Percentiles rank a stretch among this genome's conserved stretches.
Conservation (phyloP, 73 alveolate species). For the Diophrys sp. region DNA sequence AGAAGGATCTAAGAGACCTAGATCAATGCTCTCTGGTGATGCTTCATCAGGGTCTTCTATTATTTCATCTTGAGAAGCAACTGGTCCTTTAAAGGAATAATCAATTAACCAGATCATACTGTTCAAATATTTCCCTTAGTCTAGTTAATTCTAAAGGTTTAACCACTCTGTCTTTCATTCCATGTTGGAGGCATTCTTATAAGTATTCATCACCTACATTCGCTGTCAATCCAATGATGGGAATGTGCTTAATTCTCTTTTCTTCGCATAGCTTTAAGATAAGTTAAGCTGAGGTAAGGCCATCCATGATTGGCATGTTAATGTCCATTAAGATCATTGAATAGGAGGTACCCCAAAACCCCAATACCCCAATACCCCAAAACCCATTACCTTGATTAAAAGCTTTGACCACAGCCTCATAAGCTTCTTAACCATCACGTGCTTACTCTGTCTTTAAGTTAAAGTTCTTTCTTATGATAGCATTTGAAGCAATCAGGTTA, state of each 20-base stretch:
- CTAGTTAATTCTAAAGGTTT: too few species aligned
- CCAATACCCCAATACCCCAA: too few species aligned
- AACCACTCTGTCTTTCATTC: not conserved
- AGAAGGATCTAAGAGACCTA: too few species aligned
- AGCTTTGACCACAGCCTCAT: not conserved
- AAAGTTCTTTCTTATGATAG: not conserved
- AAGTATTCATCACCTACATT: too few species aligned
- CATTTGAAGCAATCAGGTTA: not conserved
- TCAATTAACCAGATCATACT: too few species aligned
- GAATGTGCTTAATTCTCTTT: not conserved
- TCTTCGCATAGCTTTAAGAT: not conserved
- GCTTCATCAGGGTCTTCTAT: too few species aligned
- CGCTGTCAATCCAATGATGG: not conserved
- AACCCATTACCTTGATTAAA: too few species aligned
- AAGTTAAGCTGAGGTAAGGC: not conserved
- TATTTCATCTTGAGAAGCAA: too few species aligned
- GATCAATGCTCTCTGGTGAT: too few species aligned
- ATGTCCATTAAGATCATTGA: not conserved
- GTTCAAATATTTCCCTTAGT: too few species aligned
- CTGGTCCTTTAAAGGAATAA: too few species aligned
- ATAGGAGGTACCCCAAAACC: too few species aligned
- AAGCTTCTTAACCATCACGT: not conserved
- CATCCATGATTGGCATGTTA: not conserved
- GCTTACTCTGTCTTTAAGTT: not conserved
- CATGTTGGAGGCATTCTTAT: not conserved